Conservation (phyloP, 2,329 filamentous ascomycete genomes). For the Alternaria triticina region DNA sequence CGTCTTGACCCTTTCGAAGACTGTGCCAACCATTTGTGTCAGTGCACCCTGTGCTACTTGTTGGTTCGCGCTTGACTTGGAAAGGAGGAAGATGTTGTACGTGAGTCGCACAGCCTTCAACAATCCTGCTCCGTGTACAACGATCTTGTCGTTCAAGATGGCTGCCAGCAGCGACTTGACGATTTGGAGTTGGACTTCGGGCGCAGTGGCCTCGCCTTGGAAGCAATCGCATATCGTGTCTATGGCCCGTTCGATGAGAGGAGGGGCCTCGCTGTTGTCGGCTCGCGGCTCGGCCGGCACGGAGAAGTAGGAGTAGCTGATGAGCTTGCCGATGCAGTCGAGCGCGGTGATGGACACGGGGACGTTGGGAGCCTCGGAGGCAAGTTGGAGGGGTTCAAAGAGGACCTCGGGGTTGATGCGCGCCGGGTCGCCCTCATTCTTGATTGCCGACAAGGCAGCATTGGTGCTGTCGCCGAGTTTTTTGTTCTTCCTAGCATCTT, state of each 20-base stretch:
- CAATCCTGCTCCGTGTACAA: slow-evolving; percentile 94
- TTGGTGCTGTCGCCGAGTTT: slow-evolving; percentile 82
- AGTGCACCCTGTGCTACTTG: slow-evolving; percentile 96
- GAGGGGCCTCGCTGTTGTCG: slow-evolving; percentile 57
- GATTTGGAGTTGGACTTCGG: slow-evolving; percentile 95
- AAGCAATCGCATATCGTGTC: slow-evolving; percentile 99
- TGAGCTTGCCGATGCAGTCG: slow-evolving; percentile 98
- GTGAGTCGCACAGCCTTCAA: slow-evolving; percentile 97
- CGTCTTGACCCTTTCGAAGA: slow-evolving; percentile 92
- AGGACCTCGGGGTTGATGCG: slow-evolving; percentile 89
- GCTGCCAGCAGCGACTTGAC: slow-evolving; percentile 96
- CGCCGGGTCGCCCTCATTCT: slow-evolving; percentile 75
- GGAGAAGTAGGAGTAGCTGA: slow-evolving; percentile 98
- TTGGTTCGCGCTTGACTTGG: slow-evolving; percentile 91
- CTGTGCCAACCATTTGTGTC: slow-evolving; percentile 98
- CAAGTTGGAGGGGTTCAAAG: slow-evolving; percentile 88
- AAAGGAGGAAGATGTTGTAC: slow-evolving; percentile 98
- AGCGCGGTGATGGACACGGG: slow-evolving; percentile 87
- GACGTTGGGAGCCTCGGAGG: slow-evolving; percentile 84
- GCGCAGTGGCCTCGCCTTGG: slow-evolving; percentile 90
- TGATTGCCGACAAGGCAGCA: slow-evolving; percentile 83
- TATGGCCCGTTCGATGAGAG: slow-evolving; percentile 94
- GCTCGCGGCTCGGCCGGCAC: slow-evolving; percentile 60
- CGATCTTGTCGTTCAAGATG: slow-evolving; percentile 97
- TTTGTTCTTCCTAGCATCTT: slow-evolving; percentile 87